Conservation (phyloP, 1,284 basidiomycete species). For the Macrocystidia cucumis region DNA sequence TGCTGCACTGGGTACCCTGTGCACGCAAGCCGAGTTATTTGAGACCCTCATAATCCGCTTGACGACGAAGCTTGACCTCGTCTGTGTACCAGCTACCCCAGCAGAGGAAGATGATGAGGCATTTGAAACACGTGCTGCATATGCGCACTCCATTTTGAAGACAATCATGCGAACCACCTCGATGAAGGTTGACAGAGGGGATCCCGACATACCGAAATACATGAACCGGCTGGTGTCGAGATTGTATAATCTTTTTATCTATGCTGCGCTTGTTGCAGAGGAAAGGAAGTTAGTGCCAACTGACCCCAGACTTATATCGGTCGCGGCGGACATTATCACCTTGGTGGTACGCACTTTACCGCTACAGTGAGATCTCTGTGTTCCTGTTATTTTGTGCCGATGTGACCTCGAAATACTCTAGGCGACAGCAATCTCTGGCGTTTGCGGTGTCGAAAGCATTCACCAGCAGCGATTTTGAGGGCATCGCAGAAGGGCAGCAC, state of each 20-base stretch:
- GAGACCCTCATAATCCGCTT: constrained; percentile 79
- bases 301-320: constrained; percentile 60
- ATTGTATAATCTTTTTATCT: constrained; percentile 66
- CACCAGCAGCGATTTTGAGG: constrained; percentile 45
- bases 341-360: constrained; percentile 61
- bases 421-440: constrained; percentile 53
- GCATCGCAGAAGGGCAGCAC: constrained; percentile 47
- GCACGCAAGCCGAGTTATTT: constrained; percentile 73
- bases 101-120: constrained; percentile 17
- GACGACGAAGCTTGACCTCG: constrained; percentile 70
- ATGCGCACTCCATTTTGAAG: constrained; percentile 76
- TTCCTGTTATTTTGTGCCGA: constrained; percentile 2
- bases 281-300: constrained; percentile 33
- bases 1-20: constrained; percentile 68
- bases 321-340: constrained; percentile 59
- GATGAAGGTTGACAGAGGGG: constrained; percentile 50
- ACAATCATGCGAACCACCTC: constrained; percentile 59
- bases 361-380: constrained; percentile 43
- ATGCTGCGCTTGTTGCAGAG: constrained; percentile 36
- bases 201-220: constrained; percentile 75
- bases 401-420: constrained; percentile 14
- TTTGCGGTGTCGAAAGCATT: constrained; percentile 51
- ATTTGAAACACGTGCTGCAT: constrained; percentile 60
- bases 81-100: constrained; percentile 37
- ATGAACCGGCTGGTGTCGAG: constrained; percentile 66